Evolutionary conservation across 1,139 yeast species (phyloP).

Genomic region (Blastobotrys indianensis): DNA sequence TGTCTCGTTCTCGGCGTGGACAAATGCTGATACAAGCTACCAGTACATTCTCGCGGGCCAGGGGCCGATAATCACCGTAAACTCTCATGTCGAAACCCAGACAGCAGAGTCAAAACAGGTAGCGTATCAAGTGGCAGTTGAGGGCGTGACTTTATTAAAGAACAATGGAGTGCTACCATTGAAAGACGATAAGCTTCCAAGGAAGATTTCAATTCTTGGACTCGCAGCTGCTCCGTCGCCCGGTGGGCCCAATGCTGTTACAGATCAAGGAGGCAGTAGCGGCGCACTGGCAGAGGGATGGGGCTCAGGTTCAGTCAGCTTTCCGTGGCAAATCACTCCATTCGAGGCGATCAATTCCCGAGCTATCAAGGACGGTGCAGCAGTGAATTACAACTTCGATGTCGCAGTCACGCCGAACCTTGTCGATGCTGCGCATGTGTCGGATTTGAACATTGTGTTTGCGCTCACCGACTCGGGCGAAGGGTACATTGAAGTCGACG

Average conservation of each 20-base stretch:
- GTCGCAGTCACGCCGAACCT: neutral
- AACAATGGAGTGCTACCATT: constrained; percentile 52
- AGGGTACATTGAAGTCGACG: constrained; percentile 52
- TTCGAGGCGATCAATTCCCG: constrained; percentile 10
- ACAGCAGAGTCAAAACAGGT: constrained; percentile 44
- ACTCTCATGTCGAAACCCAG: constrained; percentile 52
- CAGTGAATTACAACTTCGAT: constrained; percentile 23
- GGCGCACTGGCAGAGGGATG: constrained; percentile 16
- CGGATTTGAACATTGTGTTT: constrained; percentile 49
- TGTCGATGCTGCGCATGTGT: constrained; percentile 41
- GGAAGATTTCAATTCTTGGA: constrained; percentile 7
- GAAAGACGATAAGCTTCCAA: constrained; percentile 12
- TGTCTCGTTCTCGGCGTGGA: constrained; percentile 49
- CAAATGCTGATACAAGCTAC: constrained; percentile 49
- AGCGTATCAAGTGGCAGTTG: constrained; percentile 52
- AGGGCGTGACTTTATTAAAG: constrained; percentile 50
- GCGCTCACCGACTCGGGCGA: constrained; percentile 49
- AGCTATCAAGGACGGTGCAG: constrained; percentile 18
- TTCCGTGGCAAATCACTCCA: constrained; percentile 11
- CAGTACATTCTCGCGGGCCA: constrained; percentile 47
- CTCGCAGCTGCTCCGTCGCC: constrained; percentile 10
- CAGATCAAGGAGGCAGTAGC: constrained; percentile 9
- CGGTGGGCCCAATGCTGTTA: constrained; percentile 8
- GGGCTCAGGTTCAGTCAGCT: constrained; percentile 14
- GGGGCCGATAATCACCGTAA: constrained; percentile 50